Conservation (phyloP, 352 stramenopile species). For the Globisporangium lucens region DNA sequence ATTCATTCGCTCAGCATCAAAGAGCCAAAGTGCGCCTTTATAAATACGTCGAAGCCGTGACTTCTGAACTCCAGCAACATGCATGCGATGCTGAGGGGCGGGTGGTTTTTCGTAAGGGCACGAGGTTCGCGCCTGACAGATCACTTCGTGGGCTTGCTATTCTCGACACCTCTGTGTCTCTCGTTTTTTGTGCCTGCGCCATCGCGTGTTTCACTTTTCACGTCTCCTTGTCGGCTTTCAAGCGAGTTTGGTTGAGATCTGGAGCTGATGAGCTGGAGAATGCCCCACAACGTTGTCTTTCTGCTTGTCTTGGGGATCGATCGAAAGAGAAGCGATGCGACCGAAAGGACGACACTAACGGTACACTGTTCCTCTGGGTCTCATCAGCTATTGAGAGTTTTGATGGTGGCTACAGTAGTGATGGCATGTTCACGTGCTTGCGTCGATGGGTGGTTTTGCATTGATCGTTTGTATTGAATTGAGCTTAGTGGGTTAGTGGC, state of each 20-base stretch:
- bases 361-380: neutral
- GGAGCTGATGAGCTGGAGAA: neutral
- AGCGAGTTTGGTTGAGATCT: neutral
- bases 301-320: neutral
- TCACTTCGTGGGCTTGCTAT: neutral
- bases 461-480: neutral
- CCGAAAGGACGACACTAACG: too few species aligned
- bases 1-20: too few species aligned
- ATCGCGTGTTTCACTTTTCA: neutral
- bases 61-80: neutral
- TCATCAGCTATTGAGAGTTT: neutral
- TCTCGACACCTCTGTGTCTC: neutral
- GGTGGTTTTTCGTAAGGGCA: neutral
- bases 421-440: neutral
- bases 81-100: neutral
- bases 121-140: neutral
- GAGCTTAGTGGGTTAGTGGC: neutral
- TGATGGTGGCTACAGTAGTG: neutral
- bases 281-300: neutral
- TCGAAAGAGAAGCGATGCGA: neutral
- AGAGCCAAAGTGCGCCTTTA: neutral
- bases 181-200: neutral
- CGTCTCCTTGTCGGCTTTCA: neutral
- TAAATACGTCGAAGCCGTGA: neutral
- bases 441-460: neutral